These are phyloP conservation scores for Paramecium sonneborni DNA, from an alignment of 73 alveolate species.

Conservation along the genomic window DNA sequence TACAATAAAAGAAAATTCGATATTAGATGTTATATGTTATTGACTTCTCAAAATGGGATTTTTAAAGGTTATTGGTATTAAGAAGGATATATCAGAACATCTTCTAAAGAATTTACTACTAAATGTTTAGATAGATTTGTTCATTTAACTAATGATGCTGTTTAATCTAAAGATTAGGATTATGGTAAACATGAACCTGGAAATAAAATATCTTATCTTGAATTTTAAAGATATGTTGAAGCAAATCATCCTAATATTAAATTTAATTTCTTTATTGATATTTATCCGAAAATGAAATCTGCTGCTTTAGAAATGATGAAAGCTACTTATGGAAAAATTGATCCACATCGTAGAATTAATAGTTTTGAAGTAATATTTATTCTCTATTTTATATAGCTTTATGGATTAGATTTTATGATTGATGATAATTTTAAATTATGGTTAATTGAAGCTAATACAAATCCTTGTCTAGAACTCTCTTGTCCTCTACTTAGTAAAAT, in stretches of 20 bases:
- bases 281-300: conserved; percentile 69
- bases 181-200: conserved; percentile 75
- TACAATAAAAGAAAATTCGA: conserved; percentile 76
- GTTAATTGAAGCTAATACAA: conserved; percentile 55
- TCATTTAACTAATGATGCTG: conserved; percentile 79
- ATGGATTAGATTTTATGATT: conserved; percentile 63
- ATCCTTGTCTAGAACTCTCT: conserved; percentile 50
- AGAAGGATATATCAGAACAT: conserved; percentile 78
- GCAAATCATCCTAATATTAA: conserved; percentile 43
- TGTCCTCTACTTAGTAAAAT: conserved; percentile 52
- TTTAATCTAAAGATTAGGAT: conserved; percentile 66
- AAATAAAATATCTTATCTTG: conserved; percentile 69
- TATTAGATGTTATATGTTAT: conserved; percentile 70
- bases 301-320: conserved; percentile 67
- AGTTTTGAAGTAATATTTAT: conserved; percentile 45
- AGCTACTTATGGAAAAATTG: conserved; percentile 68
- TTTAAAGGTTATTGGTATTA: conserved; percentile 73
- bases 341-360: conserved; percentile 46
- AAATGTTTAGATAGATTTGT: conserved; percentile 63
- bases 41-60: conserved; percentile 70
- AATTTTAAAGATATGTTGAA: conserved; percentile 72
- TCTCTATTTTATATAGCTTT: not conserved
- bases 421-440: conserved; percentile 54
- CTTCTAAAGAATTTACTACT: conserved; percentile 72
- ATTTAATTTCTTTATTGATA: conserved; percentile 59